Conservation (phyloP, 1,284 basidiomycete species). For the Salmacisia buchloeana region DNA sequence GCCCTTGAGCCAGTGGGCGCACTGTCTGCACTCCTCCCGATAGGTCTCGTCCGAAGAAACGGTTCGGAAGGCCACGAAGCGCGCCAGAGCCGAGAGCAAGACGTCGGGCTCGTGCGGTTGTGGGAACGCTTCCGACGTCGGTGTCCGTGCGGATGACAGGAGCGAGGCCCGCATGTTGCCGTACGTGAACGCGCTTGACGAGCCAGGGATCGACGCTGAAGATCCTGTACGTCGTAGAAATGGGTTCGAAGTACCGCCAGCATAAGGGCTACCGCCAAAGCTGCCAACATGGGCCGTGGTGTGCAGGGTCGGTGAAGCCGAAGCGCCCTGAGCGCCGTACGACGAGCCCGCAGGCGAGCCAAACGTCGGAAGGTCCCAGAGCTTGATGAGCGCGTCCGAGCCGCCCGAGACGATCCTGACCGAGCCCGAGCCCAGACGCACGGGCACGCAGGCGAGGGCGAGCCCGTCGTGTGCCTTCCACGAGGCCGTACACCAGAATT, state of each 20-base stretch:
- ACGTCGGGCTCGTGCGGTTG: conserved; percentile 47
- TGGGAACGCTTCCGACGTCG: not conserved
- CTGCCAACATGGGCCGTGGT: too few species aligned
- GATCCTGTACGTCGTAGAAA: too few species aligned
- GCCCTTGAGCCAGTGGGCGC: conserved; percentile 39
- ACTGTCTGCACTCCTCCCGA: conserved; percentile 62
- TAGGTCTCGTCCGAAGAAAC: conserved; percentile 66
- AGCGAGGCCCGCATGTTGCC: too few species aligned
- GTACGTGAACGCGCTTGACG: too few species aligned
- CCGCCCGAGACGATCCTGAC: conserved; percentile 25
- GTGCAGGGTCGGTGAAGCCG: too few species aligned
- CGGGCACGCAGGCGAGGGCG: conserved; percentile 16
- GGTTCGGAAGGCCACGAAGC: conserved; percentile 80
- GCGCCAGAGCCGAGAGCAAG: conserved; percentile 65
- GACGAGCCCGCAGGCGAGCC: too few species aligned
- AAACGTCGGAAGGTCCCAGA: conserved; percentile 37
- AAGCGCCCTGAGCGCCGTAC: too few species aligned
- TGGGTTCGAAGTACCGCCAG: too few species aligned
- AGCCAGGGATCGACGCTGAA: too few species aligned
- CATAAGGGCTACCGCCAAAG: too few species aligned
- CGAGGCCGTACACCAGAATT: conserved; percentile 39
- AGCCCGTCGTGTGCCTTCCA: conserved; percentile 29
- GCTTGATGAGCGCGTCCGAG: conserved; percentile 29
- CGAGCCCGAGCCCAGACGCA: not conserved
- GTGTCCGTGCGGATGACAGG: not conserved